These are phyloP conservation scores for Thelonectria discophora DNA, from an alignment of 2,329 filamentous ascomycete genomes.

Conservation along the genomic window DNA sequence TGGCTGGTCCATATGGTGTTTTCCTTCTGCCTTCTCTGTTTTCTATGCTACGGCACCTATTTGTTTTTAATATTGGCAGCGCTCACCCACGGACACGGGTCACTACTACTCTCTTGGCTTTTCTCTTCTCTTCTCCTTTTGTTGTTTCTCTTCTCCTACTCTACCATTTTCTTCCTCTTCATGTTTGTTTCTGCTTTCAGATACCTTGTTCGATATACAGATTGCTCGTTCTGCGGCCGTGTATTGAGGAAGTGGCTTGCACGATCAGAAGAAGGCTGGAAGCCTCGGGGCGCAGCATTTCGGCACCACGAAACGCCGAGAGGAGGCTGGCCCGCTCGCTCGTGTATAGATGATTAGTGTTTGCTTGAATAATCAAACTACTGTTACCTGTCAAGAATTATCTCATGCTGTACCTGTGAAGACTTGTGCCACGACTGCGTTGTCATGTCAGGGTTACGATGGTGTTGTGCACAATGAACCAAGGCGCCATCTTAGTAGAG, in stretches of 20 bases:
- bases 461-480: too few relatives aligned
- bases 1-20: constrained; percentile 62
- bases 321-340: constrained; percentile 44
- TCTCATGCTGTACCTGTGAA: background rate
- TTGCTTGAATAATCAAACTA: constrained; percentile 45
- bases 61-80: constrained; percentile 49
- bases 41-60: constrained; percentile 50
- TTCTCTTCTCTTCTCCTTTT: constrained; percentile 35
- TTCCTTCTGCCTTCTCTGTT: constrained; percentile 53
- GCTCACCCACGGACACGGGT: background rate
- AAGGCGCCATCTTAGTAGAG: too few relatives aligned
- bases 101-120: constrained; percentile 33
- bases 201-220: constrained; percentile 70
- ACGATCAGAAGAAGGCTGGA: constrained; percentile 29
- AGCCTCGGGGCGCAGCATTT: constrained; percentile 19
- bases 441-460: background rate
- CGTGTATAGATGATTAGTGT: constrained; percentile 50
- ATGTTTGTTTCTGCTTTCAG: constrained; percentile 48
- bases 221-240: constrained; percentile 45
- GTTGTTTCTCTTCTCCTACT: constrained; percentile 36
- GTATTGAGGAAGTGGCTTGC: constrained; percentile 35
- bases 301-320: constrained; percentile 34
- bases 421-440: background rate
- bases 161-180: constrained; percentile 16
- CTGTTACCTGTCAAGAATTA: constrained; percentile 35